Evolutionary conservation across 1,139 yeast species (phyloP).

Genomic region (Suhomyces panamericanus): DNA sequence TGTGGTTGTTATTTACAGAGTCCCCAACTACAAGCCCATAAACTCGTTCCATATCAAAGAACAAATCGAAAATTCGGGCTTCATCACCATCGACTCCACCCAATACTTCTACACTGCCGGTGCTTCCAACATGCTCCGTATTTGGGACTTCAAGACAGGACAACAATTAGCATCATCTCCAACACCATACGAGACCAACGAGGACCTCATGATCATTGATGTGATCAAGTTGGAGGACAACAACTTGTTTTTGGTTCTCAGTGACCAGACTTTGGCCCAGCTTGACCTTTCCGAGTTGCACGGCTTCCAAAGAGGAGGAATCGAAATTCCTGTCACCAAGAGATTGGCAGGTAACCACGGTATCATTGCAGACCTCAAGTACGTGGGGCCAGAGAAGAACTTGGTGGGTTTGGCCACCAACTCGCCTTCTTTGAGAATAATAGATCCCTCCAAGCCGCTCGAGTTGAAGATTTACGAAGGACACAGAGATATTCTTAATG

Average conservation of each 20-base stretch:
- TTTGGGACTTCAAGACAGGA: conserved; percentile 54
- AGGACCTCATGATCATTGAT: conserved; percentile 68
- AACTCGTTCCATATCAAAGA: conserved; percentile 74
- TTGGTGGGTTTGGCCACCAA: conserved; percentile 85
- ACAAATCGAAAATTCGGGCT: conserved; percentile 81
- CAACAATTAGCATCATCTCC: conserved; percentile 46
- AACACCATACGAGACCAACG: conserved; percentile 56
- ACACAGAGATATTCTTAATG: conserved; percentile 81
- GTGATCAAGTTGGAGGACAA: conserved; percentile 38
- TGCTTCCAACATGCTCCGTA: conserved; percentile 61
- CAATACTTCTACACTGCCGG: conserved; percentile 76
- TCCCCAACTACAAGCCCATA: conserved; percentile 51
- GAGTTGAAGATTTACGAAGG: conserved; percentile 72
- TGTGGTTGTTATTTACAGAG: conserved; percentile 63
- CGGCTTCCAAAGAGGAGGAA: conserved; percentile 19
- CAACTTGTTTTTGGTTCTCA: conserved; percentile 49
- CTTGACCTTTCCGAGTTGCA: conserved; percentile 35
- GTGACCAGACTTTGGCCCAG: conserved; percentile 81
- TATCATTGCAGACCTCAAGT: conserved; percentile 84
- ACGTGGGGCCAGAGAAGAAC: conserved; percentile 62
- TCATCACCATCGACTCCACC: conserved; percentile 39
- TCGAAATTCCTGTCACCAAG: conserved; percentile 46
- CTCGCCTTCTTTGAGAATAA: conserved; percentile 83
- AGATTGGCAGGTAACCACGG: conserved; percentile 93
- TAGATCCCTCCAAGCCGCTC: conserved; percentile 56